Conservation (phyloP, 257 asterid species). For the Coffea eugenioides region DNA sequence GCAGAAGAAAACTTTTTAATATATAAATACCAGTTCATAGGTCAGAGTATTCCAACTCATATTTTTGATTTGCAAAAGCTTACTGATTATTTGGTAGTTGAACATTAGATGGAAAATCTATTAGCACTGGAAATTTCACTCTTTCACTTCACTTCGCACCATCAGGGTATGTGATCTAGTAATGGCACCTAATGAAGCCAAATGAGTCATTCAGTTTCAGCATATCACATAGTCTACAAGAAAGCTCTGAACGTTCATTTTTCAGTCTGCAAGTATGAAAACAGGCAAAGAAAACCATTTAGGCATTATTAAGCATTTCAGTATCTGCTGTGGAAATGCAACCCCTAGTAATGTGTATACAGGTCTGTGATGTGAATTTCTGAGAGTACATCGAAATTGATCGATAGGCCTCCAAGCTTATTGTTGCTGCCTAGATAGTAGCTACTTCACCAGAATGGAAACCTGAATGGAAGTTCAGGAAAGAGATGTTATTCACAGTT, state of each 20-base stretch:
- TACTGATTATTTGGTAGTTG: too few relatives aligned
- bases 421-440: background rate
- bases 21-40: too few relatives aligned
- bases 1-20: too few relatives aligned
- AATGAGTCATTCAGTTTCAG: too few relatives aligned
- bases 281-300: background rate
- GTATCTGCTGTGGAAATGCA: background rate
- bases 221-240: background rate
- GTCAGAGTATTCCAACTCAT: too few relatives aligned
- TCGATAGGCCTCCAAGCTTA: background rate
- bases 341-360: too few relatives aligned
- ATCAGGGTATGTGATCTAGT: background rate
- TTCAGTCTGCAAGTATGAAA: background rate
- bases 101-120: too few relatives aligned
- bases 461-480: slow-evolving; percentile 63
- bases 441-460: slow-evolving; percentile 25
- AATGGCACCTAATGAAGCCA: too few relatives aligned
- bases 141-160: background rate
- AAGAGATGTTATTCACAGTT: slow-evolving; percentile 65
- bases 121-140: background rate
- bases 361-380: background rate
- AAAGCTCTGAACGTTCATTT: background rate
- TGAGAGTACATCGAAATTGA: background rate
- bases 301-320: background rate
- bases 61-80: too few relatives aligned